Conservation (phyloP, 2,329 filamentous ascomycete species). For the Fusarium mundagurra region DNA sequence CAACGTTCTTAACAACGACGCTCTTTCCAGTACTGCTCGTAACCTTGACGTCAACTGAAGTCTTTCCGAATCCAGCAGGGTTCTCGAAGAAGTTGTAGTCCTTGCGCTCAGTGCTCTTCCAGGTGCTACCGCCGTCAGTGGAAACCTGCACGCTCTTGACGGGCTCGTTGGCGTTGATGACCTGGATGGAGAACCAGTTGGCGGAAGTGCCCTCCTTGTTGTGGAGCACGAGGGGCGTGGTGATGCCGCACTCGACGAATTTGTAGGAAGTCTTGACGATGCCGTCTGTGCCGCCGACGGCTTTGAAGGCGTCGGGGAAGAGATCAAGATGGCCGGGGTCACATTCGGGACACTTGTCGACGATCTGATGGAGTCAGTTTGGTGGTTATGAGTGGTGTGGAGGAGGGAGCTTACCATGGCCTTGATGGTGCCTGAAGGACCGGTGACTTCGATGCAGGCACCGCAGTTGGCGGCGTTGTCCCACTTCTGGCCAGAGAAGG, state of each 20-base stretch:
- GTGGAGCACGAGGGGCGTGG: slow-evolving; percentile 53
- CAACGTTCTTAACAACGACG: slow-evolving; percentile 62
- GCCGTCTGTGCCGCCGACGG: slow-evolving; percentile 51
- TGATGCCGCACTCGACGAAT: slow-evolving; percentile 54
- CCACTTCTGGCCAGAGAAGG: slow-evolving; percentile 69
- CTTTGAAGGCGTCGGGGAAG: slow-evolving; percentile 54
- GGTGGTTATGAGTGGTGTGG: background rate
- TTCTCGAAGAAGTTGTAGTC: slow-evolving; percentile 73
- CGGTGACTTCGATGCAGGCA: slow-evolving; percentile 68
- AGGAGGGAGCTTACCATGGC: slow-evolving; percentile 66
- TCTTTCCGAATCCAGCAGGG: slow-evolving; percentile 63
- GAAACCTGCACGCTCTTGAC: slow-evolving; percentile 68
- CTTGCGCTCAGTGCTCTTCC: slow-evolving; percentile 64
- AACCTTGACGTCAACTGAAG: slow-evolving; percentile 64
- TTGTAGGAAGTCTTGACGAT: slow-evolving; percentile 50
- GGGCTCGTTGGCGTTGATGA: slow-evolving; percentile 69
- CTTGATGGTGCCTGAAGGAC: slow-evolving; percentile 65
- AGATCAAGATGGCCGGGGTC: slow-evolving; percentile 54
- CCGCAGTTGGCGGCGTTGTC: slow-evolving; percentile 66
- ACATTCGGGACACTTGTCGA: slow-evolving; percentile 58
- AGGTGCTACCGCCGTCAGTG: slow-evolving; percentile 66
- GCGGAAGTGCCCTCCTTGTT: slow-evolving; percentile 56
- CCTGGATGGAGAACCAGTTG: slow-evolving; percentile 62
- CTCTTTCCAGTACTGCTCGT: slow-evolving; percentile 62
- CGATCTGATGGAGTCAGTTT: slow-evolving; percentile 46